Conservation (phyloP, 305 asterid species). For the Caryopteris hybrid region DNA sequence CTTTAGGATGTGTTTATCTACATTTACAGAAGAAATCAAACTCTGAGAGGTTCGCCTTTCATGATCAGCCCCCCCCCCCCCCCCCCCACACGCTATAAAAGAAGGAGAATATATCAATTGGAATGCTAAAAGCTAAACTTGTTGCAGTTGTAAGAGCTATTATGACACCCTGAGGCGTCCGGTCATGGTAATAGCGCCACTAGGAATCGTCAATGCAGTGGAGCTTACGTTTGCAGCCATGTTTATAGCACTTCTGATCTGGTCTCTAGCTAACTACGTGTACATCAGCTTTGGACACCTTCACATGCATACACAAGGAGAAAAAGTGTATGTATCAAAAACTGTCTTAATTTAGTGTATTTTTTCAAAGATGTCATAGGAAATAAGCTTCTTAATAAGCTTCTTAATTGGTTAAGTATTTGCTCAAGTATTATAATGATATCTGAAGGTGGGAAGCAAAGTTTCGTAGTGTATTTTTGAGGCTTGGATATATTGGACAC, state of each 20-base stretch:
- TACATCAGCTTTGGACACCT: conserved; percentile 40
- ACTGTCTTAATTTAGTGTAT: neutral
- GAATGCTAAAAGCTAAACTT: too few relatives aligned
- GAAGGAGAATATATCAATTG: neutral
- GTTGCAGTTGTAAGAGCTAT: conserved; percentile 23
- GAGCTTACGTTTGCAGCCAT: conserved; percentile 53
- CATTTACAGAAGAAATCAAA: conserved; percentile 39
- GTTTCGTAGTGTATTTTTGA: conserved; percentile 51
- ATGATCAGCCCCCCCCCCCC: too few relatives aligned
- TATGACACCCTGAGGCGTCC: conserved; percentile 37
- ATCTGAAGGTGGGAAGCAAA: conserved; percentile 48
- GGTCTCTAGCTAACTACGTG: conserved; percentile 57
- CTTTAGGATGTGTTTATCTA: conserved; percentile 56
- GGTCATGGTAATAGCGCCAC: conserved; percentile 39
- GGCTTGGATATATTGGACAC: conserved; percentile 62
- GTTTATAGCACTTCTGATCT: conserved; percentile 47
- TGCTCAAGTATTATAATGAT: too few relatives aligned
- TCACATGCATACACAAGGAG: conserved; percentile 40
- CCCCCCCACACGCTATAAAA: too few relatives aligned
- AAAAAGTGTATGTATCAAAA: conserved; percentile 33
- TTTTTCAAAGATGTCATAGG: too few relatives aligned
- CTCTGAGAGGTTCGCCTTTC: conserved; percentile 27
- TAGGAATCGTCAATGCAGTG: conserved; percentile 48
- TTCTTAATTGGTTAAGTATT: too few relatives aligned
- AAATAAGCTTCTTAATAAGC: too few relatives aligned